Evolutionary conservation across 2,329 filamentous ascomycete genomes (phyloP).

Genomic region (Fusarium sp.): DNA sequence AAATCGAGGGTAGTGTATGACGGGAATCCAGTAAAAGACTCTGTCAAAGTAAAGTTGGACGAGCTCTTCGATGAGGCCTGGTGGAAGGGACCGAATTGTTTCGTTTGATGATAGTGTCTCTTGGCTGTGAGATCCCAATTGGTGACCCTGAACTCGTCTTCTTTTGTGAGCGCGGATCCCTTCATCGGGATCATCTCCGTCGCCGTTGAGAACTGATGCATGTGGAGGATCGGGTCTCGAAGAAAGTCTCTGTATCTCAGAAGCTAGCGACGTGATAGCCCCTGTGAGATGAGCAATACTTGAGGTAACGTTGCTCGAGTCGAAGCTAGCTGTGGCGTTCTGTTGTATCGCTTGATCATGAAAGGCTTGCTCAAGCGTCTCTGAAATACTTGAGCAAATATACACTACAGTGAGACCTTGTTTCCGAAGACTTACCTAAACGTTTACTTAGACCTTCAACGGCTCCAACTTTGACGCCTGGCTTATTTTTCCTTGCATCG

Average conservation of each 20-base stretch:
- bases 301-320: background rate
- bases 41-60: background rate
- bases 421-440: slow-evolving; percentile 3
- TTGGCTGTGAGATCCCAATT: background rate
- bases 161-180: background rate
- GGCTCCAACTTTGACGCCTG: slow-evolving; percentile 17
- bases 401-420: too few relatives aligned
- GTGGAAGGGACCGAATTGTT: background rate
- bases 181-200: background rate
- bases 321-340: background rate
- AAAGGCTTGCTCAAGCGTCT: background rate
- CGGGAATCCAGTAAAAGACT: slow-evolving; percentile 5
- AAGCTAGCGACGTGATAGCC: background rate
- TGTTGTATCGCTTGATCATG: slow-evolving; percentile 2
- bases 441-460: slow-evolving; percentile 18
- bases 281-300: background rate
- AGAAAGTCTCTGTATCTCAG: background rate
- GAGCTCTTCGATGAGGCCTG: background rate
- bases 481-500: slow-evolving; percentile 25
- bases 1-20: slow-evolving; percentile 2
- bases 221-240: background rate
- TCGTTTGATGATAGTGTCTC: background rate
- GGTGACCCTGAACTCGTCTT: background rate
- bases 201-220: background rate
- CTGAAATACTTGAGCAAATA: background rate